Base-by-base conservation (phyloP, 805 yeast species). In the Naumovozyma baii region DNA sequence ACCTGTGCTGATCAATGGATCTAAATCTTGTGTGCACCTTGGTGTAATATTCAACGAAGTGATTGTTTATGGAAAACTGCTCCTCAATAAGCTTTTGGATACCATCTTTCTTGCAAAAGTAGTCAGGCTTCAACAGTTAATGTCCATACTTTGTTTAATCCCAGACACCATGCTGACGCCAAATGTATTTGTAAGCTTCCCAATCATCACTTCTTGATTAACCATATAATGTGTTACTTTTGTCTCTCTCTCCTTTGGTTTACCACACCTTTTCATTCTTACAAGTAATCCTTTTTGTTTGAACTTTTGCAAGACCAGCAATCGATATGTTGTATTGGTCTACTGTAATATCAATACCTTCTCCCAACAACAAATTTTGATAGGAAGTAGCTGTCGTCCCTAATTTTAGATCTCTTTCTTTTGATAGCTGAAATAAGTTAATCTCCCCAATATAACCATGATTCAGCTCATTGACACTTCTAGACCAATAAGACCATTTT, bases 391-490 rank as follows among this genome's bases (percentile, higher is more conserved):
- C 97, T 0, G 87, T 76, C 1, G 90, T 78, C 2, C 88, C 90
- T 2, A 86, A 68, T 41, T 81, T 72, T 36, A 90, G 69, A 40
- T 79, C 79, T 51, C 83, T 84, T 3, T 63, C 64, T 4, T 69
- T 64, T 0, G 92, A 88, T 16, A 79, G 55, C 1, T 48, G 49
- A 8, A 66, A 66, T 22, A 88, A 59, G 53, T 83, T 70, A 3
- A 63, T 61, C 36, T 70, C 69, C 0, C 92, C 94, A 32, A 81
- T 69, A 38, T 78, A 70, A 0, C 96, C 96, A 38, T 67, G 56
- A 50, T 76, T 81, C 5, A 96, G 96, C 57, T 88, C 96, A 57
- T 88, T 88, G 64, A 88, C 58, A 37, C 83, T 71, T 88, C 96
- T 41, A 84, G 67, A 2, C 95, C 96, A n/a, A 72, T 69, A 7